phyloP scores from a whole-genome alignment of 768 basidiomycete species.

The Clavaria fumosa region DNA sequence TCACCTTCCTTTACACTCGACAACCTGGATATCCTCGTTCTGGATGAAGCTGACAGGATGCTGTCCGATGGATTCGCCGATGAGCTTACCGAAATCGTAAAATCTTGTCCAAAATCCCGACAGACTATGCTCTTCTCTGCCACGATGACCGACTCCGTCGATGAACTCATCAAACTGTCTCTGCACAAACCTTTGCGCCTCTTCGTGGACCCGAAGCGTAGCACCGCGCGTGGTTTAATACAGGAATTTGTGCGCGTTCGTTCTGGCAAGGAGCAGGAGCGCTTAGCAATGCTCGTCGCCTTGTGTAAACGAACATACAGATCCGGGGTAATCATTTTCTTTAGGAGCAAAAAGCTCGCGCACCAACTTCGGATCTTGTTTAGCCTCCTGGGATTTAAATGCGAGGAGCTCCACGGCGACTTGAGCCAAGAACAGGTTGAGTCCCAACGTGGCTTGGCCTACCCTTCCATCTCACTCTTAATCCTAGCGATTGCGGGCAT shows the following conservation, averaged over 20 bases:
- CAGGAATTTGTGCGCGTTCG: slow-evolving; percentile 95
- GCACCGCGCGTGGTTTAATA: slow-evolving; percentile 67
- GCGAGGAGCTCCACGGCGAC: slow-evolving; percentile 90
- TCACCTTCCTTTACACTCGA: slow-evolving; percentile 88
- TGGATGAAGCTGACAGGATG: slow-evolving; percentile 98
- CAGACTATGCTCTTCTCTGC: slow-evolving; percentile 99
- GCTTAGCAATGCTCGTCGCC: slow-evolving; percentile 60
- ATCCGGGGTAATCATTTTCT: slow-evolving; percentile 76
- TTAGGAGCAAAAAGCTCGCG: slow-evolving; percentile 91
- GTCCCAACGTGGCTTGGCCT: slow-evolving; percentile 5
- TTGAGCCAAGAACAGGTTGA: slow-evolving; percentile 87
- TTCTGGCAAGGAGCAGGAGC: slow-evolving; percentile 60
- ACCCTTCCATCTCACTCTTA: too few relatives aligned
- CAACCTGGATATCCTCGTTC: slow-evolving; percentile 80
- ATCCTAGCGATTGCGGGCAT: slow-evolving; percentile 63
- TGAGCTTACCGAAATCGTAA: slow-evolving; percentile 87
- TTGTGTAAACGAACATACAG: slow-evolving; percentile 85
- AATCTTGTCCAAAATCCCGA: slow-evolving; percentile 69
- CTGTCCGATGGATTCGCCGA: slow-evolving; percentile 90
- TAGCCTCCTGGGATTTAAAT: slow-evolving; percentile 72
- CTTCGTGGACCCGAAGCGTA: slow-evolving; percentile 89
- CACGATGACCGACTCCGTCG: slow-evolving; percentile 95
- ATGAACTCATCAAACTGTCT: slow-evolving; percentile 85
- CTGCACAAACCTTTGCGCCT: slow-evolving; percentile 85
- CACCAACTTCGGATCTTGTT: slow-evolving; percentile 96